Evolutionary conservation across 1,284 basidiomycete genomes (phyloP).

Genomic region (Trichosporon sp.): DNA sequence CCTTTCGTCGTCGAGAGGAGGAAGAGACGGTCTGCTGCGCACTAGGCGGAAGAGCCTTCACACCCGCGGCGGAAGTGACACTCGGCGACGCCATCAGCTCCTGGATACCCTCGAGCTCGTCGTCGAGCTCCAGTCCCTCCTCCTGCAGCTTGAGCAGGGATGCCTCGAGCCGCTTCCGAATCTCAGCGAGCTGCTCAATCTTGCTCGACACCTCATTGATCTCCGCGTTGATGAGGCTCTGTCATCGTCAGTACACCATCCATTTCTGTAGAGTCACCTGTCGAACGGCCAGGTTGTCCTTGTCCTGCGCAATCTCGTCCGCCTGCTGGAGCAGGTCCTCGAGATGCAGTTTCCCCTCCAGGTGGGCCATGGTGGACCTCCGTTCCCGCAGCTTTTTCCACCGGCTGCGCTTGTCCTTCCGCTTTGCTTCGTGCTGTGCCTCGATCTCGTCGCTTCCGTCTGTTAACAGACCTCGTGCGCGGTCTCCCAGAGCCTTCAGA

Average conservation of each 20-base stretch:
- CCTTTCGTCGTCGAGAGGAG: conserved; percentile 58
- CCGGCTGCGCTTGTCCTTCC: conserved; percentile 48
- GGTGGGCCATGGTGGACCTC: conserved; percentile 66
- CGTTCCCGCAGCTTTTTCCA: conserved; percentile 63
- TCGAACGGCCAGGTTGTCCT: conserved; percentile 83
- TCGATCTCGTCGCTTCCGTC: conserved; percentile 56
- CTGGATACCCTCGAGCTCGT: conserved; percentile 85
- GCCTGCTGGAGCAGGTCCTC: conserved; percentile 80
- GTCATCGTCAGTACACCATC: not conserved
- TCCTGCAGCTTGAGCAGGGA: conserved; percentile 86
- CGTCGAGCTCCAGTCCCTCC: conserved; percentile 92
- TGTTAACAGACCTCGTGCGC: conserved; percentile 70
- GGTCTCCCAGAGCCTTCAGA: conserved; percentile 74
- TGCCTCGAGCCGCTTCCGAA: conserved; percentile 77
- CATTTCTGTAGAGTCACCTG: conserved; percentile 60
- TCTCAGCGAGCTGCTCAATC: conserved; percentile 80
- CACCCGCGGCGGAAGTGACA: conserved; percentile 49
- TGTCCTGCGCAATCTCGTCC: conserved; percentile 81
- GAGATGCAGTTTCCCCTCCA: conserved; percentile 69
- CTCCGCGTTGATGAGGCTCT: conserved; percentile 81
- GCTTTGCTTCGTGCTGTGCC: conserved; percentile 26
- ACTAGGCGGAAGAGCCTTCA: conserved; percentile 44
- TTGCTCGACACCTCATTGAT: conserved; percentile 84
- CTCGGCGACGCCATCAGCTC: conserved; percentile 70
- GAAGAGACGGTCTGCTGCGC: conserved; percentile 28